Conservation (phyloP, 352 stramenopile genomes). For the Phytophthora kernoviae region DNA sequence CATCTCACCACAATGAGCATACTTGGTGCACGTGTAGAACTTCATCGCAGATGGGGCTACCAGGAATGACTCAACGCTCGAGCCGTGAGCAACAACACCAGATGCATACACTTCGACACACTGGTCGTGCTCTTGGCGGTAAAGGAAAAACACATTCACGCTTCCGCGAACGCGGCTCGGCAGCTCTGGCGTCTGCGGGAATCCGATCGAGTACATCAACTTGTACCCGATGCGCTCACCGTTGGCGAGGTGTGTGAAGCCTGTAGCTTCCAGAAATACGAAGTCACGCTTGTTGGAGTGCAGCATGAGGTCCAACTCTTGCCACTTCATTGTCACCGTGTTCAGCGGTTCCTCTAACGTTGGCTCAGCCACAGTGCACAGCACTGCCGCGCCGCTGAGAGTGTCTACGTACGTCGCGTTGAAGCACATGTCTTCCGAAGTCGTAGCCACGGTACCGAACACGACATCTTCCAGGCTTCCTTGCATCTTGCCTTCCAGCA, state of each 20-base stretch:
- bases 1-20: constrained; percentile 42
- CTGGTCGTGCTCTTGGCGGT: constrained; percentile 32
- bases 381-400: constrained; percentile 23
- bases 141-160: constrained; percentile 43
- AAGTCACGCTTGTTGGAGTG: constrained; percentile 45
- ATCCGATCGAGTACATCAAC: constrained; percentile 46
- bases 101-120: constrained; percentile 35
- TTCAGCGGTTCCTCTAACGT: constrained; percentile 35
- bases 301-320: constrained; percentile 30
- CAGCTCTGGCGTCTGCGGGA: constrained; percentile 38
- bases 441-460: constrained; percentile 34
- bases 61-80: constrained; percentile 32
- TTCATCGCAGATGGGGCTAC: constrained; percentile 35
- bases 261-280: constrained; percentile 45
- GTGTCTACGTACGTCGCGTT: constrained; percentile 41
- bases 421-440: constrained; percentile 41
- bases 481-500: constrained; percentile 37
- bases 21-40: constrained; percentile 37
- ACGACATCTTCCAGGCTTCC: constrained; percentile 46
- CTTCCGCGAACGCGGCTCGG: constrained; percentile 29
- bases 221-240: constrained; percentile 44
- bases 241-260: constrained; percentile 33
- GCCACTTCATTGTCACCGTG: constrained; percentile 41
- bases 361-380: constrained; percentile 32
- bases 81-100: constrained; percentile 32